A percentile compares a stretch with the other conserved stretches of the same genome.
phyloP scores from a whole-genome alignment of 2,329 filamentous ascomycete genomes.

The Neurospora crassa region DNA sequence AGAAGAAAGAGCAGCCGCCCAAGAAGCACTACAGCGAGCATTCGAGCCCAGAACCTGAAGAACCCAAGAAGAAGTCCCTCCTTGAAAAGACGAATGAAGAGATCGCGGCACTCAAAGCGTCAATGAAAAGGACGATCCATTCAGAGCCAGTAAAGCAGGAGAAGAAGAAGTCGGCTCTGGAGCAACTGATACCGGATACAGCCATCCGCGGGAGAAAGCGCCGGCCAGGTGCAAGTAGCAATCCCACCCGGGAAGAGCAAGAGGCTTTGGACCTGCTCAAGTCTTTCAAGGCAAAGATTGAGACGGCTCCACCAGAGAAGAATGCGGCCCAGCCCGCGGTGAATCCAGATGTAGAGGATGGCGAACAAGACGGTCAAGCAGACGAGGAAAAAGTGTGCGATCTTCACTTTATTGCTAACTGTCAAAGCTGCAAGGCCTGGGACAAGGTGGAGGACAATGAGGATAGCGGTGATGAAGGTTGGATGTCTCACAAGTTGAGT shows the following conservation, averaged over 20 bases:
- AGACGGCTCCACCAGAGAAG: constrained; percentile 36
- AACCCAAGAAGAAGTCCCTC: constrained; percentile 34
- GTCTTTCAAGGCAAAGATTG: constrained; percentile 71
- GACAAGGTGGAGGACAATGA: constrained; percentile 48
- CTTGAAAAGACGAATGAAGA: constrained; percentile 69
- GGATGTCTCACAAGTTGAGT: constrained; percentile 78
- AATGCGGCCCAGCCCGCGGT: constrained; percentile 17
- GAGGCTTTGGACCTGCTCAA: constrained; percentile 62
- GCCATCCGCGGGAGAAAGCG: constrained; percentile 64
- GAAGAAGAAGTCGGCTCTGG: constrained; percentile 57
- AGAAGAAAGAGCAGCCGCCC: constrained; percentile 8
- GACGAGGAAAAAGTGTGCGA: constrained; percentile 77
- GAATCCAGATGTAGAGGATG: constrained; percentile 19
- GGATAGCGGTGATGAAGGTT: constrained; percentile 56
- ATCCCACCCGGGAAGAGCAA: constrained; percentile 47
- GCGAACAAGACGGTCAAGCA: constrained; percentile 36
- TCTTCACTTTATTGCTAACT: constrained; percentile 90
- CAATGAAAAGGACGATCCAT: constrained; percentile 60
- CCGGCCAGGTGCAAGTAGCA: constrained; percentile 44
- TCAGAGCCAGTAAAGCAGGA: constrained; percentile 37
- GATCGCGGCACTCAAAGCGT: constrained; percentile 70
- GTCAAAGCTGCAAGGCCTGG: constrained; percentile 85
- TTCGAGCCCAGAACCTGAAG: constrained; percentile 15
- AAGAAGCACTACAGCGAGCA: constrained; percentile 7
- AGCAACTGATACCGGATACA: constrained; percentile 64